Conservation (phyloP, 2,329 filamentous ascomycete genomes). For the Colletotrichum abscissum region DNA sequence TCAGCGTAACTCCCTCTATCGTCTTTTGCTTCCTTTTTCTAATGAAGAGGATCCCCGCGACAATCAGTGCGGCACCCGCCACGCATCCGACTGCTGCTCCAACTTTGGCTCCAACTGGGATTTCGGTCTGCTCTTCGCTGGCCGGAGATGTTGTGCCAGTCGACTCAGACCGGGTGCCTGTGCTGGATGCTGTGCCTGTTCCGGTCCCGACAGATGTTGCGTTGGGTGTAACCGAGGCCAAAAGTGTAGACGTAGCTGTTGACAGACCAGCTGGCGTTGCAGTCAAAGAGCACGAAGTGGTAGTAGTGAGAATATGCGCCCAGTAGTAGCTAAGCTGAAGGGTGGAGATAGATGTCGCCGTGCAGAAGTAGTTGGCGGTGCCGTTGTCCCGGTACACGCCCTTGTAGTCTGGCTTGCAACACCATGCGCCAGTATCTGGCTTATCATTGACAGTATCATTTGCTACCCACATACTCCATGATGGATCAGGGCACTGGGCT, state of each 20-base stretch:
- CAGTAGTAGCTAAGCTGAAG: background rate
- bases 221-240: background rate
- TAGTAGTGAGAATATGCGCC: background rate
- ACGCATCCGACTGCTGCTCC: background rate
- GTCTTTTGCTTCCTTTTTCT: background rate
- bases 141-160: background rate
- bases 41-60: background rate
- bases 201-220: background rate
- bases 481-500: background rate
- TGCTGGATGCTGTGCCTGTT: background rate
- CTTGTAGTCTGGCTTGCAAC: background rate
- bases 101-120: background rate
- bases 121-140: background rate
- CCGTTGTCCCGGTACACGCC: background rate
- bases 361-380: background rate
- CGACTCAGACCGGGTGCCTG: background rate
- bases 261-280: background rate
- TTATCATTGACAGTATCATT: background rate
- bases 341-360: background rate
- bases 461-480: background rate
- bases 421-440: slow-evolving; percentile 2
- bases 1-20: background rate
- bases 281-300: background rate
- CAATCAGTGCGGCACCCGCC: background rate
- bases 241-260: background rate